These are phyloP conservation scores for Pseudocercospora crystallina DNA, from an alignment of 2,329 filamentous ascomycete genomes.

Conservation along the genomic window DNA sequence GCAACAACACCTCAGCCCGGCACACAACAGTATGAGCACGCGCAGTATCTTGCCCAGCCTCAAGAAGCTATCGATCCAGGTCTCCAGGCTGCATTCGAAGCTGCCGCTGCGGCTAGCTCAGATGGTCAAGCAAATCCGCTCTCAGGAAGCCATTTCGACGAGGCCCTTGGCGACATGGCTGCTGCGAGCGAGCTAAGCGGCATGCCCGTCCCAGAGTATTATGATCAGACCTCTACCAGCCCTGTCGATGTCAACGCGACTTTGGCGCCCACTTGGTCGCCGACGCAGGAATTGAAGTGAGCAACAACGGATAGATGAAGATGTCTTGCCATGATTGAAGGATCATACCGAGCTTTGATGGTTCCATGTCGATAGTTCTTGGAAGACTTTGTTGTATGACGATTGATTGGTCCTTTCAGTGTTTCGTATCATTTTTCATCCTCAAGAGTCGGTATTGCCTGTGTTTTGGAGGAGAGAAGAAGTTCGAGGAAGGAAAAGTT, in stretches of 20 bases:
- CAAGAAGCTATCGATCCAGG: constrained; percentile 33
- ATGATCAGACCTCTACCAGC: constrained; percentile 26
- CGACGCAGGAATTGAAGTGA: constrained; percentile 19
- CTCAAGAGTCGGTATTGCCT: background rate
- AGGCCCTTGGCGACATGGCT: constrained; percentile 31
- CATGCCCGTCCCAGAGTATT: constrained; percentile 25
- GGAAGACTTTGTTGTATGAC: background rate
- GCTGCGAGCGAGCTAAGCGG: constrained; percentile 20
- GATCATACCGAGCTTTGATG: background rate
- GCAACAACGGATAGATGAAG: background rate
- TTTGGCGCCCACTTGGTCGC: constrained; percentile 28
- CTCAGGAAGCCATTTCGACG: constrained; percentile 29
- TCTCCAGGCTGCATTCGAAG: constrained; percentile 26
- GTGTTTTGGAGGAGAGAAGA: background rate
- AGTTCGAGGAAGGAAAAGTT: too few relatives aligned
- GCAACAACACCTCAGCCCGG: constrained; percentile 23
- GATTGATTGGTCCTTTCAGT: background rate
- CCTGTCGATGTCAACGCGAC: constrained; percentile 26
- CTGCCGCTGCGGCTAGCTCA: constrained; percentile 12
- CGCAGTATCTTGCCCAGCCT: constrained; percentile 33
- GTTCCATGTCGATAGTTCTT: constrained; percentile 8
- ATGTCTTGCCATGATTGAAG: background rate
- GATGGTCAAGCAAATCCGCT: constrained; percentile 7
- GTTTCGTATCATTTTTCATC: background rate
- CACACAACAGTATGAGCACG: constrained; percentile 31